Percentiles rank a stretch among this genome's conserved stretches.
These are phyloP conservation scores for Acacia confusa DNA, from an alignment of 306 rosid genomes.

Conservation along the genomic window DNA sequence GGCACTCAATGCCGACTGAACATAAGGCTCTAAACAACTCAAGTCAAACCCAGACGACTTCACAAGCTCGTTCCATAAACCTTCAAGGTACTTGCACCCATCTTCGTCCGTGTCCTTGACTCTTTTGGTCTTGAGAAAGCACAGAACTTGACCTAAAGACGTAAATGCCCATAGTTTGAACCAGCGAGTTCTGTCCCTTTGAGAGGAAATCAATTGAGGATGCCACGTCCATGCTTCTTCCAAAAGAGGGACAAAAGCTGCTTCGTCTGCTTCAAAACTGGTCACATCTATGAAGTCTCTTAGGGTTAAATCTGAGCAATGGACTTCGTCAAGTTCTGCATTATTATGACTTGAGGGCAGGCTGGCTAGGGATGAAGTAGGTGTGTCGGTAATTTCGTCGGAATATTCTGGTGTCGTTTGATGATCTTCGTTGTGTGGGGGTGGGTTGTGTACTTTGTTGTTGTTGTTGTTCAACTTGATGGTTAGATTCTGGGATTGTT, in stretches of 20 bases:
- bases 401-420: slow-evolving; percentile 26
- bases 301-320: slow-evolving; percentile 25
- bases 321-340: slow-evolving; percentile 14
- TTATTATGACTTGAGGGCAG: background rate
- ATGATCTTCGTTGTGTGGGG: slow-evolving; percentile 15
- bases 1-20: slow-evolving; percentile 34
- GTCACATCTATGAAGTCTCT: slow-evolving; percentile 34
- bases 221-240: slow-evolving; percentile 43
- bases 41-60: slow-evolving; percentile 34
- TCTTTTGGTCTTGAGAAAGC: slow-evolving; percentile 31
- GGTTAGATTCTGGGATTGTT: background rate
- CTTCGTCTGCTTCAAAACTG: slow-evolving; percentile 24
- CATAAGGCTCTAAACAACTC: slow-evolving; percentile 40
- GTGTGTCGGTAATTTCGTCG: slow-evolving; percentile 13
- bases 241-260: slow-evolving; percentile 30
- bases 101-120: slow-evolving; percentile 39
- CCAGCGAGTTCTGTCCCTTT: slow-evolving; percentile 21
- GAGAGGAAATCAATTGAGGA: slow-evolving; percentile 30
- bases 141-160: slow-evolving; percentile 34
- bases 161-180: slow-evolving; percentile 39
- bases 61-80: slow-evolving; percentile 37
- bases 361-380: slow-evolving; percentile 12
- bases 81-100: slow-evolving; percentile 18
- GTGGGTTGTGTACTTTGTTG: background rate
- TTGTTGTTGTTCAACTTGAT: background rate